Conservation (phyloP, 2,329 filamentous ascomycete species). For the Boeremia exigua region DNA sequence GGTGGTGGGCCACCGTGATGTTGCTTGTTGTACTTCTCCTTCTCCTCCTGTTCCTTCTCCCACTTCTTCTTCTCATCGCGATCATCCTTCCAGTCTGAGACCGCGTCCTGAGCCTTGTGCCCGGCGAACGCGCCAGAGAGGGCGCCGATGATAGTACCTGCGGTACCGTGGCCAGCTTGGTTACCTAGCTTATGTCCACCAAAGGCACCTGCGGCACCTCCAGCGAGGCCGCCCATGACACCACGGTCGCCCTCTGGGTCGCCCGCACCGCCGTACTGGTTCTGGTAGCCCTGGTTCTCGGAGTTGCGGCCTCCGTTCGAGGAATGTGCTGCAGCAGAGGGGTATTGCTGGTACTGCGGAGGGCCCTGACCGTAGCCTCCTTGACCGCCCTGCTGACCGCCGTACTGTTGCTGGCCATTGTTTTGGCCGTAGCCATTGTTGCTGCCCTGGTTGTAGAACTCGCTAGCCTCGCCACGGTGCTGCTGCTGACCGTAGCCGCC, state of each 20-base stretch:
- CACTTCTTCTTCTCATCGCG: slow-evolving; percentile 37
- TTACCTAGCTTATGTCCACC: slow-evolving; percentile 36
- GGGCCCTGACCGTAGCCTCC: slow-evolving; percentile 25
- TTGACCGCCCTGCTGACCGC: slow-evolving; percentile 19
- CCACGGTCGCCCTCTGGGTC: slow-evolving; percentile 35
- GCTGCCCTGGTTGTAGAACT: slow-evolving; percentile 22
- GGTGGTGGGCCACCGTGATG: slow-evolving; percentile 15
- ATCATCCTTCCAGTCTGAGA: slow-evolving; percentile 33
- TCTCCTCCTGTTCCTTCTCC: slow-evolving; percentile 29
- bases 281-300: slow-evolving; percentile 31
- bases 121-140: slow-evolving; percentile 35
- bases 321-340: slow-evolving; percentile 27
- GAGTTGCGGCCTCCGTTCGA: slow-evolving; percentile 33
- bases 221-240: slow-evolving; percentile 35
- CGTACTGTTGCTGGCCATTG: slow-evolving; percentile 21
- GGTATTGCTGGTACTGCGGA: slow-evolving; percentile 33
- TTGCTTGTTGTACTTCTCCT: slow-evolving; percentile 24
- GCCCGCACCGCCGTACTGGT: slow-evolving; percentile 29
- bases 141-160: slow-evolving; percentile 32
- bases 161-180: slow-evolving; percentile 31
- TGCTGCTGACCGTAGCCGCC: slow-evolving; percentile 14
- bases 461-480: slow-evolving; percentile 17
- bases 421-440: slow-evolving; percentile 12
- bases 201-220: slow-evolving; percentile 35
- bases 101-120: slow-evolving; percentile 31